These are phyloP conservation scores for Diplocarpon rosae DNA, from an alignment of 2,329 filamentous ascomycete species.

Conservation along the genomic window DNA sequence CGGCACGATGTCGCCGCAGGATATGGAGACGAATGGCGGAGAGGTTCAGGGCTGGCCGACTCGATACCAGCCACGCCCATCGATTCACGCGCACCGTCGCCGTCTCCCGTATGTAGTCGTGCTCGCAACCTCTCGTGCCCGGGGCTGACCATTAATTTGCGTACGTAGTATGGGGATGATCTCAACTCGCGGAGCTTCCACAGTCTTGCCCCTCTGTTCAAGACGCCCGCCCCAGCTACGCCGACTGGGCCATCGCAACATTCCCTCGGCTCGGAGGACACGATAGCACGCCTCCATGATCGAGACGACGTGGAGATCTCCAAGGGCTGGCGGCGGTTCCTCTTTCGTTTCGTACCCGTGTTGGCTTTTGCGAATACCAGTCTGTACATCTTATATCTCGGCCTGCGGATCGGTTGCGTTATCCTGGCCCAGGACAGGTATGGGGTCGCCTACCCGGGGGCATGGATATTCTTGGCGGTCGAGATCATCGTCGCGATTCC, in stretches of 20 bases:
- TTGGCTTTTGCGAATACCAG: neutral
- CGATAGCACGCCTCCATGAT: conserved; percentile 2
- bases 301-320: conserved; percentile 6
- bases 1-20: too few relatives aligned
- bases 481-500: conserved; percentile 35
- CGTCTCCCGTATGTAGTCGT: neutral
- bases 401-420: conserved; percentile 40
- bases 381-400: conserved; percentile 33
- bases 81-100: neutral
- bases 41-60: too few relatives aligned
- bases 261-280: neutral
- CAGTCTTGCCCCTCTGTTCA: conserved; percentile 4
- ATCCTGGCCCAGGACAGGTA: conserved; percentile 35
- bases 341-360: conserved; percentile 6
- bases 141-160: too few relatives aligned
- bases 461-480: conserved; percentile 45
- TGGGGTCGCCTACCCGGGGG: conserved; percentile 33
- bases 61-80: neutral
- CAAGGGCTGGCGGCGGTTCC: conserved; percentile 1
- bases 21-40: too few relatives aligned
- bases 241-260: neutral
- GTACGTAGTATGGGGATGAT: neutral
- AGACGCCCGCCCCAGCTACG: neutral
- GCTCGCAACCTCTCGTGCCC: too few relatives aligned
- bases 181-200: conserved; percentile 1